phyloP scores from a whole-genome alignment of 352 stramenopile genomes.

The Poterioochromonas sp. region DNA sequence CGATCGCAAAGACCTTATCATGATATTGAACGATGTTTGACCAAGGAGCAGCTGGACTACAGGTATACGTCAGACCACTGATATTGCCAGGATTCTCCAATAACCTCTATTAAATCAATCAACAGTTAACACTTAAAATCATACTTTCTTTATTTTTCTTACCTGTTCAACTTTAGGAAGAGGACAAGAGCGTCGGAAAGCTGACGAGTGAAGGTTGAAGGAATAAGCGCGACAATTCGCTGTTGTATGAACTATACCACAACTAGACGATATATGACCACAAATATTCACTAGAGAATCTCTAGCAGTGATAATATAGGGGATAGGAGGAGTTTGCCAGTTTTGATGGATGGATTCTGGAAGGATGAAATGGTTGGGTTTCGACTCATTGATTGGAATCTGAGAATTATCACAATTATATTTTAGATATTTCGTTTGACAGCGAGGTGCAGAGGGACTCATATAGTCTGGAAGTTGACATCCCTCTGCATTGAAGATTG shows the following conservation, averaged over 20 bases:
- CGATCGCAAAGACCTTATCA: background rate
- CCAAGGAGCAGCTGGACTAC: background rate
- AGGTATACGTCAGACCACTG: background rate
- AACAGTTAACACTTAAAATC: background rate
- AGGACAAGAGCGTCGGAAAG: background rate
- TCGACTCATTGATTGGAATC: background rate
- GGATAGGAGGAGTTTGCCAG: background rate
- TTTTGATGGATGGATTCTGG: background rate
- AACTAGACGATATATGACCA: background rate
- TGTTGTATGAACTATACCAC: constrained; percentile 10
- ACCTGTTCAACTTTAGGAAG: background rate
- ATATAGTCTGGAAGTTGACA: background rate
- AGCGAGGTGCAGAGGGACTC: background rate
- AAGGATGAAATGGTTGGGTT: background rate
- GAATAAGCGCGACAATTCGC: background rate
- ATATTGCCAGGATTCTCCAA: background rate
- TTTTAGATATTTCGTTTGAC: background rate
- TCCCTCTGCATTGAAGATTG: background rate
- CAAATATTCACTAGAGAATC: background rate
- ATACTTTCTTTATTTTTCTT: background rate
- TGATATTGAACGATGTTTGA: background rate
- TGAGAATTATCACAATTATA: background rate
- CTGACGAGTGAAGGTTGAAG: background rate
- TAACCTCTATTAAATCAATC: background rate
- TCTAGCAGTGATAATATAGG: background rate